Conservation (phyloP, 2,329 filamentous ascomycete species). For the Microdochium paspali region DNA sequence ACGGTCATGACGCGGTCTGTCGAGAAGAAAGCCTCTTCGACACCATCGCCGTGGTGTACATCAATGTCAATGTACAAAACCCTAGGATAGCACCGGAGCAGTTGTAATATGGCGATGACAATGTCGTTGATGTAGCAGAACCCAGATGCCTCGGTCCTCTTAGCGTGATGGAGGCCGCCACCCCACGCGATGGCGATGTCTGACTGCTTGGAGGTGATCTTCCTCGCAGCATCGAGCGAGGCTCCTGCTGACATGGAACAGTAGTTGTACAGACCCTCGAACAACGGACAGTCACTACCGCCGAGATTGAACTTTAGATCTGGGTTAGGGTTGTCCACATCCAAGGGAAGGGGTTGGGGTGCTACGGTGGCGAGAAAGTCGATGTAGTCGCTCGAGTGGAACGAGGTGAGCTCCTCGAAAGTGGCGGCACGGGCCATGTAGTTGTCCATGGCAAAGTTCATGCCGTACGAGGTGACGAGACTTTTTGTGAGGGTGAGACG, state of each 20-base stretch:
- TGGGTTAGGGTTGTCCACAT: slow-evolving; percentile 54
- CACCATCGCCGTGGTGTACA: slow-evolving; percentile 84
- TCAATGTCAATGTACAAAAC: slow-evolving; percentile 95
- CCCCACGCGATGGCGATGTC: slow-evolving; percentile 98
- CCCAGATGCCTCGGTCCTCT: slow-evolving; percentile 84
- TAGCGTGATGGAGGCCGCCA: slow-evolving; percentile 91
- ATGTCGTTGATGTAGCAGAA: slow-evolving; percentile 99
- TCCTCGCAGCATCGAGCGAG: slow-evolving; percentile 82
- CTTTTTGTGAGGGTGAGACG: slow-evolving; percentile 91
- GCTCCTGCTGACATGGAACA: slow-evolving; percentile 88
- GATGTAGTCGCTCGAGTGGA: slow-evolving; percentile 84
- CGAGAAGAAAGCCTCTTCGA: slow-evolving; percentile 85
- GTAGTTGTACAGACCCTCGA: slow-evolving; percentile 92
- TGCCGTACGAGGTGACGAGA: slow-evolving; percentile 86
- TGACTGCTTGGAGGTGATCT: slow-evolving; percentile 75
- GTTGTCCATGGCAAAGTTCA: slow-evolving; percentile 95
- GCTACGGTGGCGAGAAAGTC: slow-evolving; percentile 72
- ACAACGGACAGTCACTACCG: slow-evolving; percentile 90
- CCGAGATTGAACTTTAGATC: slow-evolving; percentile 74
- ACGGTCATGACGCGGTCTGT: slow-evolving; percentile 86
- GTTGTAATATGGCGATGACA: slow-evolving; percentile 82
- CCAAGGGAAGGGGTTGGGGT: slow-evolving; percentile 52
- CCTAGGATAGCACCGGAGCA: slow-evolving; percentile 71
- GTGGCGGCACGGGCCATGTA: slow-evolving; percentile 78
- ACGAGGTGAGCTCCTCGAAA: slow-evolving; percentile 77